phyloP scores from a whole-genome alignment of 2,329 filamentous ascomycete species.

The Chrysoporthe austroafricana region DNA sequence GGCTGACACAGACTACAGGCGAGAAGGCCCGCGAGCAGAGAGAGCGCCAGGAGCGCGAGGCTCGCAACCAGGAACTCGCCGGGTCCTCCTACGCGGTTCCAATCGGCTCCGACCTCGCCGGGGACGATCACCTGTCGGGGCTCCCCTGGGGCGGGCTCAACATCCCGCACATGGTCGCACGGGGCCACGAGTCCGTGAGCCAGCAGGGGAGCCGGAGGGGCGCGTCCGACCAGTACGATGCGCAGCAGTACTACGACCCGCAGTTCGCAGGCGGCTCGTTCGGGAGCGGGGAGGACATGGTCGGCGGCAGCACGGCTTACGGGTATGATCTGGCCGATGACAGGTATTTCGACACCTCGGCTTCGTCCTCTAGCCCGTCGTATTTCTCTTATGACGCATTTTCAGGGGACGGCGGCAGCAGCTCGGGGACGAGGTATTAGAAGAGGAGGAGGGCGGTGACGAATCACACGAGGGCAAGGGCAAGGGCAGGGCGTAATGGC shows the following conservation, averaged over 20 bases:
- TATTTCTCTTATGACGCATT: conserved; percentile 28
- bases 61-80: conserved; percentile 66
- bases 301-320: background rate
- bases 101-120: conserved; percentile 58
- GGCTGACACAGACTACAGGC: conserved; percentile 49
- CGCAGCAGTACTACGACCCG: conserved; percentile 23
- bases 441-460: conserved; percentile 9
- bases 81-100: conserved; percentile 67
- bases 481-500: conserved; percentile 8
- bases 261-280: conserved; percentile 7
- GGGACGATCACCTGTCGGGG: conserved; percentile 61
- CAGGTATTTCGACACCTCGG: conserved; percentile 28
- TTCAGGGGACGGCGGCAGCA: conserved; percentile 27
- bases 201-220: conserved; percentile 41
- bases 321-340: conserved; percentile 16
- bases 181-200: conserved; percentile 55
- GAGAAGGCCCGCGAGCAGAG: conserved; percentile 71
- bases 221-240: conserved; percentile 7
- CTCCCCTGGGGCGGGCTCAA: conserved; percentile 74
- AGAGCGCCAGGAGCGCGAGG: conserved; percentile 66
- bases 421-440: conserved; percentile 26
- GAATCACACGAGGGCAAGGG: conserved; percentile 3
- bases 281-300: conserved; percentile 11
- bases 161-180: conserved; percentile 57
- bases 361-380: conserved; percentile 24